phyloP scores from a whole-genome alignment of 208 protist genomes.

The Acanthamoeba rhysodes region DNA sequence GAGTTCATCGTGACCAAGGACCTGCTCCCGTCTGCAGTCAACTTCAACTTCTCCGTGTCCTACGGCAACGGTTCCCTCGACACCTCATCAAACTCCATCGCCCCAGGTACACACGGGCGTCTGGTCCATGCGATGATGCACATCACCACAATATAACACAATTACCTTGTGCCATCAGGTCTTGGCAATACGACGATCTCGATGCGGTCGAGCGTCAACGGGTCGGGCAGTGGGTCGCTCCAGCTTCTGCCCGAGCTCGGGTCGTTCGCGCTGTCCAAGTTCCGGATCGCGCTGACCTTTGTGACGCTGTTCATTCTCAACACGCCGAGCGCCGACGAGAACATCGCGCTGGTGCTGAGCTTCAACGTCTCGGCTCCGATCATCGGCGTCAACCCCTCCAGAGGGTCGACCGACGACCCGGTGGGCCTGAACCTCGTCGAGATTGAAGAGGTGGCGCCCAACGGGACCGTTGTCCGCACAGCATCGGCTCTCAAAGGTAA shows the following conservation, averaged over 20 bases:
- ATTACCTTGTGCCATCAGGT: not conserved
- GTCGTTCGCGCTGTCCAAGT: not conserved
- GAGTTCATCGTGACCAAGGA: not conserved
- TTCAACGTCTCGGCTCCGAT: not conserved
- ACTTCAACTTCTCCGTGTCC: not conserved
- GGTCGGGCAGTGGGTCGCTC: not conserved
- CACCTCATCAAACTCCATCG: not conserved
- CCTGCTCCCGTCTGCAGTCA: not conserved
- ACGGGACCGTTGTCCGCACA: not conserved
- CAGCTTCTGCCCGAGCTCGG: not conserved
- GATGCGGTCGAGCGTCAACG: not conserved
- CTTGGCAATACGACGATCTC: not conserved
- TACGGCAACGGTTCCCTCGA: not conserved
- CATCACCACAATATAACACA: too few species aligned
- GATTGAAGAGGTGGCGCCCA: not conserved
- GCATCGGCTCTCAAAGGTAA: not conserved
- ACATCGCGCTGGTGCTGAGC: not conserved
- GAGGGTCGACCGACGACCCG: not conserved
- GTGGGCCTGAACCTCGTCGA: not conserved
- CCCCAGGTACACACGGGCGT: too few species aligned
- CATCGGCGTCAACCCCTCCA: not conserved
- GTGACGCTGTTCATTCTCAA: not conserved
- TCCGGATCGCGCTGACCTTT: not conserved
- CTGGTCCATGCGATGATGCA: too few species aligned
- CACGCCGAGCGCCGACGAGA: not conserved